phyloP scores from a whole-genome alignment of 371 early-diverging fungal genomes.

The Homolaphlyctis polyrhiza region DNA sequence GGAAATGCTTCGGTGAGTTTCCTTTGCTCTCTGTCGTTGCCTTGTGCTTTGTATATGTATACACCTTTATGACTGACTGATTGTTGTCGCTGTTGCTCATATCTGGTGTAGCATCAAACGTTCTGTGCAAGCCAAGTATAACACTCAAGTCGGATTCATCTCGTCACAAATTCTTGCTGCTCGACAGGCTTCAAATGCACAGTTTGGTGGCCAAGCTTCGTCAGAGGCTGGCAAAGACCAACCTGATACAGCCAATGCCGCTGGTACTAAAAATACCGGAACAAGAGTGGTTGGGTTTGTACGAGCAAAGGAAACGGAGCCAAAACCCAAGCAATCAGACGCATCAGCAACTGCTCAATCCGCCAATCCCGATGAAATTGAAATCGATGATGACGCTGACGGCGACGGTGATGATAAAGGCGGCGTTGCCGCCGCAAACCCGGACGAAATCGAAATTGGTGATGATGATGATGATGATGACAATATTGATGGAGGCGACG shows the following conservation, averaged over 20 bases:
- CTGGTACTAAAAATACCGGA: not conserved
- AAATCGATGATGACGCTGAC: conserved; percentile 27
- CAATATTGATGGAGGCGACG: conserved; percentile 19
- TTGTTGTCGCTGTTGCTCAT: too few relatives aligned
- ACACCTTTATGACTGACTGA: not conserved
- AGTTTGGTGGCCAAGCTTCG: not conserved
- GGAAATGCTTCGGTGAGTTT: conserved; percentile 77
- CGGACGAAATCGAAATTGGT: conserved; percentile 41
- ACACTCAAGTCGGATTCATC: conserved; percentile 59
- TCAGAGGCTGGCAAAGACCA: conserved; percentile 6
- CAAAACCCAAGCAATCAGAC: conserved; percentile 7
- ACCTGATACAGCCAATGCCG: not conserved
- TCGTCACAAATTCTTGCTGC: conserved; percentile 40
- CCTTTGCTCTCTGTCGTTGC: conserved; percentile 3
- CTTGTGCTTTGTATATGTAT: not conserved
- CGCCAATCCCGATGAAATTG: conserved; percentile 44
- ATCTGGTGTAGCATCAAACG: conserved; percentile 72
- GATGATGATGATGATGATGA: conserved; percentile 29
- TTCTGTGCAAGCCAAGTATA: conserved; percentile 73
- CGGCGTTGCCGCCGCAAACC: conserved; percentile 21
- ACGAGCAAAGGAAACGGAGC: conserved; percentile 32
- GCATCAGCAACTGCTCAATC: not conserved
- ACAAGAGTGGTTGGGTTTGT: conserved; percentile 47
- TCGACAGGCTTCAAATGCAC: conserved; percentile 4
- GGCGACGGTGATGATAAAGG: conserved; percentile 5